Evolutionary conservation across 2,329 filamentous ascomycete species (phyloP), one percentile per base, ranked within the genome.

Genomic region (Escovopsis weberi): DNA sequence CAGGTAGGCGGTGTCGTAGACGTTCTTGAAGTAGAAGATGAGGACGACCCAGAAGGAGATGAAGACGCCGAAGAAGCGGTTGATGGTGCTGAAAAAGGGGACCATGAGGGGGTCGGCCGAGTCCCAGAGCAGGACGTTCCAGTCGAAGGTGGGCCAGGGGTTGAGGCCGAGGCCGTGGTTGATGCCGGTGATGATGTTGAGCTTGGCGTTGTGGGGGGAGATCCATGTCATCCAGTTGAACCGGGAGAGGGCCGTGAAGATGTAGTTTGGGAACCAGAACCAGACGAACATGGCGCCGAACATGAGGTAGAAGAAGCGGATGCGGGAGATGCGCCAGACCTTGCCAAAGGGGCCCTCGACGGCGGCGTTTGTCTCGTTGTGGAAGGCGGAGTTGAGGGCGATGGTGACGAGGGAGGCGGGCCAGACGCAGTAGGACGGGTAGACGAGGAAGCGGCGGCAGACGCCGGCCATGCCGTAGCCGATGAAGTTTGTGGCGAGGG

Each of bases 151-250:
- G 3, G 67, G 64, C 41, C 63, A 59, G 1, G 65, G 64, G 48
- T 69, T 68, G 40, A 69, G 49, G 23, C 67, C 67, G 12, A 70
- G 51, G 15, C 67, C 67, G 9, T 65, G 63, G 43, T 64, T 63
- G 47, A 63, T 61, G 30, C 67, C 67, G 1, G 63, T 64, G 26
- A 69, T 55, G 38, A 62, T 57, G 45, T 61, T 64, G 40, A 70
- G 53, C 38, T 64, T 55, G 12, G 59, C 56, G 46, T 69, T 65
- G 32, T 58, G 52, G 0, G 71, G 70, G 2, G 65, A 59, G 43
- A 76, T 75, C 72, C 72, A 77, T 12, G 65, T 67, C 47, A 75
- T 63, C 69, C 71, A 77, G 57, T 65, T 72, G 53, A 77, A 76
- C 48, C 64, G 59, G 44, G 65, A 68, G 11, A 76, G 54, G 6